A percentile compares a stretch with the other conserved stretches of the same genome.
Conservation (phyloP, 2,329 filamentous ascomycete species). For the Aspergillus candidus region DNA sequence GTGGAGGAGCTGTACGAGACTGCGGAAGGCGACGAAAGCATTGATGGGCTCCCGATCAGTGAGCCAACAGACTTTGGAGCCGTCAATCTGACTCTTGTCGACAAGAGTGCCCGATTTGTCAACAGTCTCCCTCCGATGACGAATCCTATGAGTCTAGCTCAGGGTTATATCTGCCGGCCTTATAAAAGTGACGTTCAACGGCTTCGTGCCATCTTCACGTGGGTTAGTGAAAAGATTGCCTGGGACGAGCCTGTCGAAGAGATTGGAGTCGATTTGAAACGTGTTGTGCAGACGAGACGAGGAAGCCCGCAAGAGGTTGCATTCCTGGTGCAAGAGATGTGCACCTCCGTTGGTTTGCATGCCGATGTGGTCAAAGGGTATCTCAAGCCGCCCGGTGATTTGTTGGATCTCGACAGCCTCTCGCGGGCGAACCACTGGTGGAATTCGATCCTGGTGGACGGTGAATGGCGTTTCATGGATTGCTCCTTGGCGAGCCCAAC, state of each 20-base stretch:
- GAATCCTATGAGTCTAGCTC: conserved; percentile 74
- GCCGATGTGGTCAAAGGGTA: conserved; percentile 85
- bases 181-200: conserved; percentile 92
- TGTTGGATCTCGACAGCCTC: conserved; percentile 70
- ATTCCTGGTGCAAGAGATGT: conserved; percentile 86
- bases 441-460: conserved; percentile 90
- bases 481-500: conserved; percentile 87
- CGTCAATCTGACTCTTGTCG: conserved; percentile 78
- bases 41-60: conserved; percentile 74
- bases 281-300: conserved; percentile 76
- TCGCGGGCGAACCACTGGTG: conserved; percentile 95
- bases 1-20: conserved; percentile 82
- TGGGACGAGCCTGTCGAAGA: conserved; percentile 95
- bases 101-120: conserved; percentile 92
- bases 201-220: conserved; percentile 90
- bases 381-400: conserved; percentile 82
- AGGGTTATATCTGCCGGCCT: conserved; percentile 86
- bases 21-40: conserved; percentile 83
- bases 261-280: conserved; percentile 67
- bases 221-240: conserved; percentile 87
- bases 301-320: conserved; percentile 88
- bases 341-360: conserved; percentile 76
- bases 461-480: conserved; percentile 95
- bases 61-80: conserved; percentile 75
- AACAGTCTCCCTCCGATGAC: conserved; percentile 74